Percentiles rank a stretch among this genome's conserved stretches.
phyloP scores from a whole-genome alignment of 768 basidiomycete genomes.

The Megacollybia marginata region DNA sequence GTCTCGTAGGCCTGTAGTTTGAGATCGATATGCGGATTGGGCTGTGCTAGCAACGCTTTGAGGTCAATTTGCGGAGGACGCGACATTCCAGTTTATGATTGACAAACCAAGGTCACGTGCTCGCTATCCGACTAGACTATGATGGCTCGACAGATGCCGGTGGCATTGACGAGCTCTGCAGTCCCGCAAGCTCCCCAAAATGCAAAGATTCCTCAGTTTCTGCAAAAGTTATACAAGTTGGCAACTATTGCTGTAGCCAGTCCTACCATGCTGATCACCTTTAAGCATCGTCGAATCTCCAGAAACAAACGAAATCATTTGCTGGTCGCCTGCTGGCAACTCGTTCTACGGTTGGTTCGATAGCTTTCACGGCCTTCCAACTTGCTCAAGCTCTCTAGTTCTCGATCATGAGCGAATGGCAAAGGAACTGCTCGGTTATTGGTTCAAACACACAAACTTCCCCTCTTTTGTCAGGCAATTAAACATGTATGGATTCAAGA shows the following conservation, averaged over 20 bases:
- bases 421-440: constrained; percentile 80
- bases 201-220: constrained; percentile 69
- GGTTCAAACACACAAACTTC: constrained; percentile 98
- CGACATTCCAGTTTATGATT: not conserved
- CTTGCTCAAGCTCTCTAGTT: constrained; percentile 37
- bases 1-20: constrained; percentile 51
- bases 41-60: constrained; percentile 42
- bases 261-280: constrained; percentile 5
- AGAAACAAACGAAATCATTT: constrained; percentile 74
- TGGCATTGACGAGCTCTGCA: too few relatives aligned
- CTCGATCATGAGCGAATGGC: constrained; percentile 89
- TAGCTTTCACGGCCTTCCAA: not conserved
- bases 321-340: constrained; percentile 88
- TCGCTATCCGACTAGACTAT: not conserved
- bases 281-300: constrained; percentile 88
- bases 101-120: not conserved
- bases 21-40: constrained; percentile 58
- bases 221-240: constrained; percentile 90
- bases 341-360: constrained; percentile 72
- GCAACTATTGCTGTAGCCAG: constrained; percentile 22
- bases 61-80: constrained; percentile 50
- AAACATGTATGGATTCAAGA: constrained; percentile 96
- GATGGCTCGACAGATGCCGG: too few relatives aligned
- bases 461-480: constrained; percentile 86
- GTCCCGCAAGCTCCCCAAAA: constrained; percentile 25